A percentile compares a stretch with the other conserved stretches of the same genome.
Evolutionary conservation across 176 grass and related monocot genomes (phyloP).

Genomic region (Triticum timopheevii): DNA sequence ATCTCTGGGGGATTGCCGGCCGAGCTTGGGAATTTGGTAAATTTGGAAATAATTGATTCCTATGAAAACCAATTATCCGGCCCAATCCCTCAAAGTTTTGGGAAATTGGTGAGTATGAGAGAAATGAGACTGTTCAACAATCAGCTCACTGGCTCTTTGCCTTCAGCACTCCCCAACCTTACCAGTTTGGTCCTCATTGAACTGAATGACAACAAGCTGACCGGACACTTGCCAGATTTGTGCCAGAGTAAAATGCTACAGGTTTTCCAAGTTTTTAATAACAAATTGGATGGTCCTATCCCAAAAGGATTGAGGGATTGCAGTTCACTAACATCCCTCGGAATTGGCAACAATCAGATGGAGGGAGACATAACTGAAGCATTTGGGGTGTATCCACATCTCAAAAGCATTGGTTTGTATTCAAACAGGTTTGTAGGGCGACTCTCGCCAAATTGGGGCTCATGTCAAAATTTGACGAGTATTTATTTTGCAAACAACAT

Average conservation of each 20-base stretch:
- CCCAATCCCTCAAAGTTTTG: not conserved
- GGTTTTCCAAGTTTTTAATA: not conserved
- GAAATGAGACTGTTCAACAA: not conserved
- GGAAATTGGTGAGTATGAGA: not conserved
- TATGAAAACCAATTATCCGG: not conserved
- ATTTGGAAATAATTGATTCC: not conserved
- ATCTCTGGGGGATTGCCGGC: not conserved
- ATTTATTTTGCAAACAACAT: not conserved
- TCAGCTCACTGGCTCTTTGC: not conserved
- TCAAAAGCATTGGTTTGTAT: not conserved
- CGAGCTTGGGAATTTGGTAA: not conserved
- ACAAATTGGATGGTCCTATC: conserved; percentile 26
- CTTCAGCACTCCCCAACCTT: not conserved
- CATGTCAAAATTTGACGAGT: not conserved
- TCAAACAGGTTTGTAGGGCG: not conserved
- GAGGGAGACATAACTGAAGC: conserved; percentile 21
- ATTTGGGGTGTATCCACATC: conserved; percentile 28
- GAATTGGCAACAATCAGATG: conserved; percentile 25
- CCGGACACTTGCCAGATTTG: not conserved
- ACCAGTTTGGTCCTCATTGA: not conserved
- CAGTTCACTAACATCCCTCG: not conserved
- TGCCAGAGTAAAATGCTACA: not conserved
- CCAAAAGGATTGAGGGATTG: conserved; percentile 29
- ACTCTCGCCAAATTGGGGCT: not conserved
- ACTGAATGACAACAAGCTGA: not conserved